Evolutionary conservation across 768 basidiomycete species (phyloP).

Genomic region (Lactarius hengduanensis): DNA sequence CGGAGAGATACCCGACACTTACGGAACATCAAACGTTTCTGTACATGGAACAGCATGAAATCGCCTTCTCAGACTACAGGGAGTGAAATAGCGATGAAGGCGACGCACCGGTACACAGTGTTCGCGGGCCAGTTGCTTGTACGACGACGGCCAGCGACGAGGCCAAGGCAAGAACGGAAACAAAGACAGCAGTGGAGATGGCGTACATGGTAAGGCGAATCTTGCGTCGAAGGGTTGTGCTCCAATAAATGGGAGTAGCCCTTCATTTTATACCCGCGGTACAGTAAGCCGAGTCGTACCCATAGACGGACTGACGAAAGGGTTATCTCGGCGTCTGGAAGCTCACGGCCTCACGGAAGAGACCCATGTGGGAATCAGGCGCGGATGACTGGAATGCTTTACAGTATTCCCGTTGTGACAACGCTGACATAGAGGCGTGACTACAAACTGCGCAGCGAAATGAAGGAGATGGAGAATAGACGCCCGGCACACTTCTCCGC

Average conservation of each 20-base stretch:
- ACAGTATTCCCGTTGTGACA: neutral
- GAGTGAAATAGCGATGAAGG: neutral
- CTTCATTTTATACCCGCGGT: neutral
- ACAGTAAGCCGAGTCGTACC: neutral
- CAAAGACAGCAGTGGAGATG: neutral
- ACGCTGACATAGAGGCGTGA: neutral
- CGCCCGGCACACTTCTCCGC: neutral
- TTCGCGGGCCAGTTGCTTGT: constrained; percentile 11
- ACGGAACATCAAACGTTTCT: constrained; percentile 6
- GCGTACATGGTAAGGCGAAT: constrained; percentile 3
- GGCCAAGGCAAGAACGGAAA: constrained; percentile 10
- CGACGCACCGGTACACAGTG: constrained; percentile 9
- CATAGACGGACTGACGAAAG: neutral
- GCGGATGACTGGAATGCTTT: neutral
- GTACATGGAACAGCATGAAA: neutral
- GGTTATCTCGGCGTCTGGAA: neutral
- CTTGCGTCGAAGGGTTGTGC: neutral
- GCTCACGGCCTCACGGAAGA: neutral
- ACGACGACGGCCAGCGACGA: constrained; percentile 10
- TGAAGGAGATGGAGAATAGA: neutral
- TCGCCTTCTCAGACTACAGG: neutral
- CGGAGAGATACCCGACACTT: neutral
- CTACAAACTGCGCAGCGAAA: neutral
- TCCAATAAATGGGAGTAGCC: neutral
- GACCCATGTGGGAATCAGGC: neutral